Conservation (phyloP, 1,139 yeast genomes). For the Geotrichum phurueaensis region DNA sequence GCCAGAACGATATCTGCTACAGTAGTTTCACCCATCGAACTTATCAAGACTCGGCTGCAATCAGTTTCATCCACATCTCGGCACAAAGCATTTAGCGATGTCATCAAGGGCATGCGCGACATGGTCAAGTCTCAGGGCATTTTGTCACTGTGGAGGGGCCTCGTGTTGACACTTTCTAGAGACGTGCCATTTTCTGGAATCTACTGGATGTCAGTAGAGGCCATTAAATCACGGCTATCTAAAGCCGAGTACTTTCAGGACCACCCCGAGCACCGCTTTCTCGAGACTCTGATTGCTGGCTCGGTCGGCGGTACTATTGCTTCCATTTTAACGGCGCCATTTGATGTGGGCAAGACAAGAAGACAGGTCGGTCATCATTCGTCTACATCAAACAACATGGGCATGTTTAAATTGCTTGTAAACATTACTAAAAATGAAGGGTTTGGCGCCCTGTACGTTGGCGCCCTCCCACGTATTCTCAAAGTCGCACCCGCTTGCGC, state of each 20-base stretch:
- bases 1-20: slow-evolving; percentile 86
- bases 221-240: slow-evolving; percentile 26
- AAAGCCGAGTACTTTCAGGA: slow-evolving; percentile 24
- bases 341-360: slow-evolving; percentile 95
- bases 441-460: slow-evolving; percentile 67
- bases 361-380: slow-evolving; percentile 55
- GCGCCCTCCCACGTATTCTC: slow-evolving; percentile 75
- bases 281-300: slow-evolving; percentile 77
- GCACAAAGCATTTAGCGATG: slow-evolving; percentile 35
- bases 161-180: slow-evolving; percentile 85
- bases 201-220: slow-evolving; percentile 71
- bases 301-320: slow-evolving; percentile 80
- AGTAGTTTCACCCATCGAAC: slow-evolving; percentile 78
- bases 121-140: slow-evolving; percentile 57
- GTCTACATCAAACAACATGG: slow-evolving; percentile 31
- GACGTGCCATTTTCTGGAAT: slow-evolving; percentile 96
- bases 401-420: slow-evolving; percentile 61
- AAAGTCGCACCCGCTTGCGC: slow-evolving; percentile 98
- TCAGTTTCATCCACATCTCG: slow-evolving; percentile 44
- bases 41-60: slow-evolving; percentile 81
- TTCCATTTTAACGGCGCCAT: slow-evolving; percentile 84
- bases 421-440: slow-evolving; percentile 72
- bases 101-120: slow-evolving; percentile 48
- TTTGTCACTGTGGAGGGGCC: slow-evolving; percentile 69
- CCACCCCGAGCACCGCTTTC: slow-evolving; percentile 48